Percentiles rank a stretch among this genome's conserved stretches.
Conservation (phyloP, 805 yeast genomes). For the Metschnikowia amazonensis region DNA sequence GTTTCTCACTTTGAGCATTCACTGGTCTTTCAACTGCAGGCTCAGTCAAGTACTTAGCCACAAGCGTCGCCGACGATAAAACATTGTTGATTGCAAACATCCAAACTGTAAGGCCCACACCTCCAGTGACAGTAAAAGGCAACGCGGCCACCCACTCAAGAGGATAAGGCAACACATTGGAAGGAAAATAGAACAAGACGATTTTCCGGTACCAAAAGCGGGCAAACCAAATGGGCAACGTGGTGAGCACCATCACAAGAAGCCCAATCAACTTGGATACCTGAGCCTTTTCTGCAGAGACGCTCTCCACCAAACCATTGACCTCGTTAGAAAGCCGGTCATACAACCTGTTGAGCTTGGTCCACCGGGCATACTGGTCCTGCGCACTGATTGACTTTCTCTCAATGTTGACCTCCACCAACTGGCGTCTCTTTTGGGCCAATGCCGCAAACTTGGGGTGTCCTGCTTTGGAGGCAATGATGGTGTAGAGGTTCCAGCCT, state of each 20-base stretch:
- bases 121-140: constrained; percentile 60
- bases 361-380: constrained; percentile 95
- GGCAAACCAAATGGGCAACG: constrained; percentile 46
- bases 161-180: constrained; percentile 50
- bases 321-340: constrained; percentile 57
- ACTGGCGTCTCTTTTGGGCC: constrained; percentile 37
- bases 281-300: constrained; percentile 33
- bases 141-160: constrained; percentile 57
- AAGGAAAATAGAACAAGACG: constrained; percentile 58
- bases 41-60: constrained; percentile 19
- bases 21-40: constrained; percentile 16
- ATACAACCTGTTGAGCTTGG: constrained; percentile 73
- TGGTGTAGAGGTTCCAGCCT: constrained; percentile 38
- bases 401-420: constrained; percentile 45
- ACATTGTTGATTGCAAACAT: constrained; percentile 41
- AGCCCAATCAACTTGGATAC: constrained; percentile 33
- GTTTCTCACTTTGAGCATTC: background rate
- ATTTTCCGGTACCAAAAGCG: constrained; percentile 51
- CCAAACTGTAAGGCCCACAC: constrained; percentile 60
- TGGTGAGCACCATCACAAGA: constrained; percentile 36
- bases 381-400: constrained; percentile 72
- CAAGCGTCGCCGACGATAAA: constrained; percentile 15
- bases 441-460: constrained; percentile 27
- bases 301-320: constrained; percentile 35
- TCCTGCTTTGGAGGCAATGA: constrained; percentile 31